phyloP scores from a whole-genome alignment of 768 basidiomycete species.

The Mycena venus region DNA sequence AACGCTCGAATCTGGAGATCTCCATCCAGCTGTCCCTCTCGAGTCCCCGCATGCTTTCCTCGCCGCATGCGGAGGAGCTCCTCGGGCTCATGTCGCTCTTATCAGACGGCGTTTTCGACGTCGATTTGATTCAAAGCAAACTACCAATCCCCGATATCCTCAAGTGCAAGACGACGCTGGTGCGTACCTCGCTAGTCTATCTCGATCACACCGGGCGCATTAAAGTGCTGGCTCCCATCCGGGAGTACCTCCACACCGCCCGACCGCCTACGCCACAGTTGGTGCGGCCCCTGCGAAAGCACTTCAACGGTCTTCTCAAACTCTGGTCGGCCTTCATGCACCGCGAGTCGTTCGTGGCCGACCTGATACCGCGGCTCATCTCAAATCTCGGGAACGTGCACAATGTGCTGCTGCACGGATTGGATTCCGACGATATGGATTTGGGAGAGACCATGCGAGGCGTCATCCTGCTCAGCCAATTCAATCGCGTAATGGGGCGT shows the following conservation, averaged over 20 bases:
- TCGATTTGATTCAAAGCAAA: not conserved
- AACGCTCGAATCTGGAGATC: slow-evolving; percentile 10
- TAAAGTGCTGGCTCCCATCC: no score
- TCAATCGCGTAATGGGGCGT: slow-evolving; percentile 2
- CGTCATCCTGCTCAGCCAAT: not conserved
- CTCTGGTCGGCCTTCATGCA: slow-evolving; percentile 9
- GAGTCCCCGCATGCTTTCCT: slow-evolving; percentile 11
- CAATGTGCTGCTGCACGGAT: no score
- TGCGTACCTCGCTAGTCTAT: no score
- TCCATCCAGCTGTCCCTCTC: slow-evolving; percentile 12
- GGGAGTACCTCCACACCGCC: not conserved
- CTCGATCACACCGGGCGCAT: no score
- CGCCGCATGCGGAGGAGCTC: slow-evolving; percentile 6
- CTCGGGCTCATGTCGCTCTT: slow-evolving; percentile 9
- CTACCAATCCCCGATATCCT: not conserved
- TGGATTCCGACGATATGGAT: no score
- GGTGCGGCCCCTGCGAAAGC: not conserved
- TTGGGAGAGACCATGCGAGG: not conserved
- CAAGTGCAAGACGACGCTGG: not conserved
- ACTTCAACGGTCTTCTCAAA: not conserved
- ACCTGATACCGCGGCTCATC: not conserved
- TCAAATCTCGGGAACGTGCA: not conserved
- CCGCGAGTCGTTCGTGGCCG: not conserved
- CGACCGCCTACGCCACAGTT: not conserved
- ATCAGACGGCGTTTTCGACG: no score